Evolutionary conservation across 257 asterid species (phyloP), one percentile per base, ranked within the genome.

Genomic region (Apocynum venetum): DNA sequence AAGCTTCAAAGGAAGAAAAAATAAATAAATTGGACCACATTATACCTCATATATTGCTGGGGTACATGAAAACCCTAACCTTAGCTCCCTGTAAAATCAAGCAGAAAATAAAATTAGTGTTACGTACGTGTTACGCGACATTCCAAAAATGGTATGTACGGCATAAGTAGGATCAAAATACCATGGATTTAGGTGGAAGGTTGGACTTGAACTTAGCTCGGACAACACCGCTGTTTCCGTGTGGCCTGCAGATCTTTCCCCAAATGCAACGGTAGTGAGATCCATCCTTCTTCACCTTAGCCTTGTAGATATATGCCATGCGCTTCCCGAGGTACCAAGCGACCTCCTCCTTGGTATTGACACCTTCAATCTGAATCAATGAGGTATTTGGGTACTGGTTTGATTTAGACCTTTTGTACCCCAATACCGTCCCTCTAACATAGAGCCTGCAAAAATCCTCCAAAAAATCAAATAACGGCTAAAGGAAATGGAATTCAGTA

Each of bases 311-410:
- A 83, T 93, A 93, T 3, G 97, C 97, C 93, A 92, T 79, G 71
- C 85, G 80, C 87, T 94, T 94, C 71, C 98, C 98, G 0, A 53
- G 85, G 85, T 94, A 94, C 97, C 97, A 94, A 38, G 86, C 81
- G 10, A 94, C 98, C 59, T 92, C 97, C 86, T 92, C 97, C 72
- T 89, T 91, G 0, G 97, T 94, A 88, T 94, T 94, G 70, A 94
- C 97, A 20, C 98, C 97, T 56, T 91, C 97, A 4, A 94, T 87
- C 88, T 94, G 98, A 6, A 94, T 73, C 95, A 92, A 57, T 46
- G 98, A 92, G 51, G 96, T 92, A 88, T 87, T 94, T 10, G 98
- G 98, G 20, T 94, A 94, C 93, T 94, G 98, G 78, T 94, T 94
- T 78, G 98, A 94, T 85, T 94, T 94, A 57, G 98, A 90, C 89